Percentiles rank a stretch among this genome's conserved stretches.
These are phyloP conservation scores for Bacterosira constricta DNA, from an alignment of 108 stramenopile genomes.

Conservation along the genomic window DNA sequence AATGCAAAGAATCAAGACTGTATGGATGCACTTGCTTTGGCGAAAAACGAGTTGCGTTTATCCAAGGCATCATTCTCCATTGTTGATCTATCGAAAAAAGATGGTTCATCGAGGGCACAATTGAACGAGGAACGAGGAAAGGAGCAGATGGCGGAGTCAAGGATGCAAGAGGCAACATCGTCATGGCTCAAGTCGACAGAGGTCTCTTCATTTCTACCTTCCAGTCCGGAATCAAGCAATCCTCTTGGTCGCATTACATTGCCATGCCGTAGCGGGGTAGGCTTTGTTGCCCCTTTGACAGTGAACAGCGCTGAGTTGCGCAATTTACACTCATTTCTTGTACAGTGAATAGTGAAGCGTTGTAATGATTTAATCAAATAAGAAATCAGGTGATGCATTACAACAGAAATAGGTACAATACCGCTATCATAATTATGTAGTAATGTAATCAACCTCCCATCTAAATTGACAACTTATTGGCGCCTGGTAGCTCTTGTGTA, in stretches of 20 bases:
- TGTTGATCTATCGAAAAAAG: slow-evolving; percentile 29
- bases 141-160: slow-evolving; percentile 5
- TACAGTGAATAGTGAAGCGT: slow-evolving; percentile 4
- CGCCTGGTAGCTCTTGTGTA: too few species aligned
- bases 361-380: too few species aligned
- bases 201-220: neutral
- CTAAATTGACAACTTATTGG: too few species aligned
- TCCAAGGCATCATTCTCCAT: slow-evolving; percentile 36
- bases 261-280: slow-evolving; percentile 14
- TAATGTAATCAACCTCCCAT: too few species aligned
- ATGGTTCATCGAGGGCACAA: slow-evolving; percentile 23
- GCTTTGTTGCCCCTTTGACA: slow-evolving; percentile 19
- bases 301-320: slow-evolving; percentile 33
- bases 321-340: slow-evolving; percentile 39
- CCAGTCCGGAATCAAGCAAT: neutral
- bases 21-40: slow-evolving; percentile 35
- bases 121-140: slow-evolving; percentile 15
- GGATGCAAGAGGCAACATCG: slow-evolving; percentile 24
- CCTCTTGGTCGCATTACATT: slow-evolving; percentile 16
- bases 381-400: too few species aligned
- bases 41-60: slow-evolving; percentile 32
- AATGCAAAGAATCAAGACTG: neutral
- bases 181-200: neutral
- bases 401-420: too few species aligned
- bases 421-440: too few species aligned